Base-by-base conservation (phyloP, 768 basidiomycete species). In the Naganishia onofrii region DNA sequence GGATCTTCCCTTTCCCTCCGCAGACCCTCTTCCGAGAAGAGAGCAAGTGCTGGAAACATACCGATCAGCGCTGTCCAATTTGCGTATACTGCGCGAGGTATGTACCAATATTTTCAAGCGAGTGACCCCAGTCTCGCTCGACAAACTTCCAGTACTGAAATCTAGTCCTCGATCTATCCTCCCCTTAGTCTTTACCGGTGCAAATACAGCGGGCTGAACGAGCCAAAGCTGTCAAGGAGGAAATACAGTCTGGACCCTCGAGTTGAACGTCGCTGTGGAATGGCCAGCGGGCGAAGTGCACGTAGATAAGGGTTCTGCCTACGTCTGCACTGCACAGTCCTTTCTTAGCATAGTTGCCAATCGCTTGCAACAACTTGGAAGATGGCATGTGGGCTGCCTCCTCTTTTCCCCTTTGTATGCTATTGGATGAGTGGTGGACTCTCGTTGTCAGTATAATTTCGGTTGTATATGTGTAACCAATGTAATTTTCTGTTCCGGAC, bases 201-300 rank as follows among this genome's bases (percentile, higher is more conserved):
- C 63, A 64, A 42, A 31, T 72, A 31, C 17, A 26, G 36, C 67
- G 71, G 19, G 71, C 71, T n/a, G 71, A 72, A 51, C 71, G 71
- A 23, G 71, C 71, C 1, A 67, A 67, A 28, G 54, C 53, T 9
- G 67, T 72, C 67, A 72, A 68, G 48, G 71, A 72, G 34, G 34
- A 65, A 53, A 57, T 53, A 21, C 64, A 64, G 74, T 54, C 38
- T 15, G 31, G 55, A 26, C 58, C 56, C 21, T 46, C 51, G 48
- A 44, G 23, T 26, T 63, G 68, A 60, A n/a, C 10, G 26, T 19
- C 32, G 53, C 19, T 36, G 66, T 75, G 74, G 74, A 58, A 67
- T 74, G 29, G 74, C 75, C 36, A 51, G 46, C 8, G 46, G 4
- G 1, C n/a, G n/a, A 51, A 51, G n/a, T 6, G 48, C 48, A 4